Evolutionary conservation across 805 yeast genomes (phyloP).

Genomic region (Wickerhamiella kurtzmanii): DNA sequence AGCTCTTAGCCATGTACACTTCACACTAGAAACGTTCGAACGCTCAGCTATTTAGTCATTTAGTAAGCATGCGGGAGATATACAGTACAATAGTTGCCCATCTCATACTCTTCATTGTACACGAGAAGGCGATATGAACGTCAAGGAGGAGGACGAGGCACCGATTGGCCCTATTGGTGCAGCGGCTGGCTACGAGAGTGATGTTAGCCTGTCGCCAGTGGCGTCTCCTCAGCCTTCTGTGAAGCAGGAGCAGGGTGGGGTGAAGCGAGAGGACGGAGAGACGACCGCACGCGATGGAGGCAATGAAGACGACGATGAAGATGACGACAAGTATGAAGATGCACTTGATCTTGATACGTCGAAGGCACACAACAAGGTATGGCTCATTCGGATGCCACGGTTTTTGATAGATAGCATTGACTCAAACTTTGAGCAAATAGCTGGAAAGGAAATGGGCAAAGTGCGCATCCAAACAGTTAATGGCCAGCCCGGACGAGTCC

Average conservation of each 20-base stretch:
- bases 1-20: not conserved
- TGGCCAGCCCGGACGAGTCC: conserved; percentile 21
- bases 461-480: conserved; percentile 50
- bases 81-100: not conserved
- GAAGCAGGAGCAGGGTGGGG: conserved; percentile 8
- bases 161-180: not conserved
- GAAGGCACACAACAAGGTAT: conserved; percentile 55
- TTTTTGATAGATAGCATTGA: conserved; percentile 45
- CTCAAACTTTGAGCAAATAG: conserved; percentile 33
- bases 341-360: conserved; percentile 63
- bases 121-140: not conserved
- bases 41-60: no score
- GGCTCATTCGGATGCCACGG: conserved; percentile 86
- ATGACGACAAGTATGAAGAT: conserved; percentile 40
- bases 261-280: conserved; percentile 1
- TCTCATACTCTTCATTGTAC: not conserved
- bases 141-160: conserved; percentile 1
- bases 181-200: conserved; percentile 24
- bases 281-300: not conserved
- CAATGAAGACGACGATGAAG: conserved; percentile 19
- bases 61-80: not conserved
- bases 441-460: conserved; percentile 65
- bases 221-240: conserved; percentile 18
- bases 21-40: not conserved
- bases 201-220: conserved; percentile 25